Base-by-base conservation (phyloP, 2,329 filamentous ascomycete genomes). In the Magnaporthiopsis poae region DNA sequence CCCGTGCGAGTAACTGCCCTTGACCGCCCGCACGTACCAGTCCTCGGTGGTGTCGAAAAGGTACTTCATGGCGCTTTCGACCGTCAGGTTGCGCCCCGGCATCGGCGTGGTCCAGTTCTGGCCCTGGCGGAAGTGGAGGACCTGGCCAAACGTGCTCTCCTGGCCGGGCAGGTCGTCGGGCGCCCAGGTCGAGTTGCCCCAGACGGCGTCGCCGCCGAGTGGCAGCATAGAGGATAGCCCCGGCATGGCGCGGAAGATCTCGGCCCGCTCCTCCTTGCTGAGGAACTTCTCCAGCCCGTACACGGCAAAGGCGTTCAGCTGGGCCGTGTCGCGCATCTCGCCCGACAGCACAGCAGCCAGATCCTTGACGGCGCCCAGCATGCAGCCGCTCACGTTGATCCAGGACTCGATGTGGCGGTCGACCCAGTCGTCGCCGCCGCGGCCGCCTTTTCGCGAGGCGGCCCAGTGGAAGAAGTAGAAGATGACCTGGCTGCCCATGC, bases 341-440 rank as follows among this genome's bases (percentile, higher is more conserved):
- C 95, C 95, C 0, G 93, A 97, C 1, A 99, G 81, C 0, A 98
- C 86, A 0, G 95, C 94, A 0, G 95, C 91, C 52, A 98, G 80
- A 67, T 90, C 94, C 79, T 99, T 99, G 67, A 92, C 82, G 1
- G 95, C 92, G 18, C 95, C 95, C 7, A 99, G 87, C 94, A 99
- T 97, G 77, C 94, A 99, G 7, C 95, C 95, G 71, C 90, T 95
- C 72, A 99, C 92, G 75, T 99, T 99, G 80, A 99, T 96, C 93
- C 96, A 99, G 2, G 91, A 90, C 70, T 96, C 95, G 65, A 99
- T 82, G 74, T 97, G 85, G 25, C 84, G 85, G 68, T 99, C 93
- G 0, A 99, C 94, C 95, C 95, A 99, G 65, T 87, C 84, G 56
- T 88, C 83, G 1, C 95, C 94, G 1, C 92, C 94, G 27, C 87